Percentiles rank a stretch among this genome's conserved stretches.
Conservation (phyloP, 768 basidiomycete species). For the Auricularia sp. region DNA sequence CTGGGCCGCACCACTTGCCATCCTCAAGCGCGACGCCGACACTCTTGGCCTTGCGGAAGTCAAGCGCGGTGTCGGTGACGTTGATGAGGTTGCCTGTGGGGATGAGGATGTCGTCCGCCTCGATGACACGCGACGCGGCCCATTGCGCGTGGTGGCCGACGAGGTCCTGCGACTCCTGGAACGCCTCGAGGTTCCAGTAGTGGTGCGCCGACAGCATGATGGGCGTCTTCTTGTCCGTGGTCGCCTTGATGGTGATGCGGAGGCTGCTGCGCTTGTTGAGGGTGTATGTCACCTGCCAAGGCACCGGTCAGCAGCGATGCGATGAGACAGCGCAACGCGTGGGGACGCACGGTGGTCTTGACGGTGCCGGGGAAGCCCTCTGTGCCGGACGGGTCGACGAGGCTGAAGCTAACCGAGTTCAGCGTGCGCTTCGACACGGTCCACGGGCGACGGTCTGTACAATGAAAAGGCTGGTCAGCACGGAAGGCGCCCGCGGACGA, state of each 20-base stretch:
- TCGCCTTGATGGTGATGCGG: constrained; percentile 35
- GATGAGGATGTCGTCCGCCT: constrained; percentile 27
- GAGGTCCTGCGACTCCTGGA: constrained; percentile 35
- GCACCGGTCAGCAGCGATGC: not conserved
- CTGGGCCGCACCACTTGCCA: constrained; percentile 31
- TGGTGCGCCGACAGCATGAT: constrained; percentile 49
- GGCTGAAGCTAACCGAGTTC: constrained; percentile 43
- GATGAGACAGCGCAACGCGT: not conserved
- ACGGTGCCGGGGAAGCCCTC: constrained; percentile 44
- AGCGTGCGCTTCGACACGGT: constrained; percentile 32
- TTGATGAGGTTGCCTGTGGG: constrained; percentile 31
- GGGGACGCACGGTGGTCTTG: constrained; percentile 7
- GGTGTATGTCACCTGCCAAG: constrained; percentile 11
- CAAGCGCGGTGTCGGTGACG: constrained; percentile 31
- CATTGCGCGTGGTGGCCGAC: constrained; percentile 29
- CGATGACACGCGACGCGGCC: constrained; percentile 31
- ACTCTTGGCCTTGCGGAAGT: constrained; percentile 33
- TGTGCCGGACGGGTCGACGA: constrained; percentile 37
- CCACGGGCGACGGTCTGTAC: constrained; percentile 46
- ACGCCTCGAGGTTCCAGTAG: constrained; percentile 50
- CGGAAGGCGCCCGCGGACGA: not conserved
- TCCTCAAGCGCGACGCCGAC: constrained; percentile 30
- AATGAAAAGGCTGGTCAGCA: not conserved
- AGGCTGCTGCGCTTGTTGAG: constrained; percentile 23
- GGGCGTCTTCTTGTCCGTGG: constrained; percentile 41